Evolutionary conservation across 805 yeast species (phyloP).

Genomic region (Ogataea saltuana): DNA sequence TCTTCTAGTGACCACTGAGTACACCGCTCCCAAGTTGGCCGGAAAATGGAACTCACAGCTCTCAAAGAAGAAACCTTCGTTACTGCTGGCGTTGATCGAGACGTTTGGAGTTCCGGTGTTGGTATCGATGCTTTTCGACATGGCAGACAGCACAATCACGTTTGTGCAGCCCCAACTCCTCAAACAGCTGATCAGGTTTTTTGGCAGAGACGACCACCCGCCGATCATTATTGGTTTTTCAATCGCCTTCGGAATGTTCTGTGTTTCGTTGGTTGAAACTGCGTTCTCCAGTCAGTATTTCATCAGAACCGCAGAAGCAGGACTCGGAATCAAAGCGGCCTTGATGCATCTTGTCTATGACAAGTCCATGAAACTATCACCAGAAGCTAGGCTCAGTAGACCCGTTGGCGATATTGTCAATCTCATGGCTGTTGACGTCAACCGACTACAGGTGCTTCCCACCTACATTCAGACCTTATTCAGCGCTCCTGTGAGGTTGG

Average conservation of each 20-base stretch:
- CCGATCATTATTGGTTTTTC: conserved; percentile 61
- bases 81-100: conserved; percentile 37
- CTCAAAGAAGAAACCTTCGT: conserved; percentile 29
- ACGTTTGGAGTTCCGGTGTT: conserved; percentile 41
- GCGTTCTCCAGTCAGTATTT: conserved; percentile 68
- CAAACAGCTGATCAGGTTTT: conserved; percentile 48
- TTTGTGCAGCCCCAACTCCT: conserved; percentile 61
- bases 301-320: conserved; percentile 56
- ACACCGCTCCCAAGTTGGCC: conserved; percentile 33
- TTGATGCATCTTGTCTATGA: conserved; percentile 67
- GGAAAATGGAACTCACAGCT: conserved; percentile 39
- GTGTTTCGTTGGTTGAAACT: conserved; percentile 60
- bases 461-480: conserved; percentile 53
- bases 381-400: conserved; percentile 57
- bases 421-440: conserved; percentile 74
- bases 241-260: conserved; percentile 64
- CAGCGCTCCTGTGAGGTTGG: conserved; percentile 58
- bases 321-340: conserved; percentile 64
- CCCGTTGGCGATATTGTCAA: conserved; percentile 82
- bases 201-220: conserved; percentile 36
- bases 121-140: conserved; percentile 38
- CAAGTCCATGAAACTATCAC: conserved; percentile 69
- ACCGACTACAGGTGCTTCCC: conserved; percentile 60
- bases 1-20: conserved; percentile 36
- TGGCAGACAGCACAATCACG: conserved; percentile 39